phyloP scores from a whole-genome alignment of 495 filamentous ascomycete species.

The Aeminium ludgeri region DNA sequence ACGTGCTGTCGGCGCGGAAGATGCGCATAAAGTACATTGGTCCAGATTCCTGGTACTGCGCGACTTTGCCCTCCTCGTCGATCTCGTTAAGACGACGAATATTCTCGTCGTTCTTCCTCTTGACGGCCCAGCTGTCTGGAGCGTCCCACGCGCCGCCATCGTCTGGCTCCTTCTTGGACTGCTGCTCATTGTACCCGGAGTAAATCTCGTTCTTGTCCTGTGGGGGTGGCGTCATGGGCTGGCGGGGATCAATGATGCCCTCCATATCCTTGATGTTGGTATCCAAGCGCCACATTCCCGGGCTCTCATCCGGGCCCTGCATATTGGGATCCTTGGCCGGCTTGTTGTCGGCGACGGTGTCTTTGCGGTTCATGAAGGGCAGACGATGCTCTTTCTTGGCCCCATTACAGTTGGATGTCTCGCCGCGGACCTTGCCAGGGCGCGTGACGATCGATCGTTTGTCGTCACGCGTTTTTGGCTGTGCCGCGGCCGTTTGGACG shows the following conservation, averaged over 20 bases:
- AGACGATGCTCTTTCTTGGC: slow-evolving; percentile 9
- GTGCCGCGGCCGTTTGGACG: neutral
- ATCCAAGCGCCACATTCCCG: slow-evolving; percentile 51
- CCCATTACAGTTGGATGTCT: slow-evolving; percentile 1
- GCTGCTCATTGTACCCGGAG: slow-evolving; percentile 35
- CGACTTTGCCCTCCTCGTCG: slow-evolving; percentile 36
- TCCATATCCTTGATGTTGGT: slow-evolving; percentile 71
- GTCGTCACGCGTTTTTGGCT: slow-evolving; percentile 11
- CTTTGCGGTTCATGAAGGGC: slow-evolving; percentile 13
- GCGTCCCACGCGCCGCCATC: slow-evolving; percentile 52
- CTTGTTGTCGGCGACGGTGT: slow-evolving; percentile 7
- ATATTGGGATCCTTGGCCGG: slow-evolving; percentile 22
- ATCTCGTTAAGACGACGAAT: slow-evolving; percentile 40
- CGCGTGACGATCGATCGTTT: slow-evolving; percentile 8
- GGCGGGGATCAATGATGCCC: slow-evolving; percentile 51
- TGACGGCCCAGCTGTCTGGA: slow-evolving; percentile 86
- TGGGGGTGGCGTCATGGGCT: slow-evolving; percentile 46
- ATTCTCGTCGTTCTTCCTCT: slow-evolving; percentile 48
- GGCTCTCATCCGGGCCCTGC: slow-evolving; percentile 4
- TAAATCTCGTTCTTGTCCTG: slow-evolving; percentile 35
- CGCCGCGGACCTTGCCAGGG: slow-evolving; percentile 5
- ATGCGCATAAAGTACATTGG: slow-evolving; percentile 81
- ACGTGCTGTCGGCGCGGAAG: slow-evolving; percentile 83
- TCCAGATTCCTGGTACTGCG: slow-evolving; percentile 47
- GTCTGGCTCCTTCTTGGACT: slow-evolving; percentile 23